phyloP scores from a whole-genome alignment of 805 yeast species.

The Brettanomyces sp. region DNA sequence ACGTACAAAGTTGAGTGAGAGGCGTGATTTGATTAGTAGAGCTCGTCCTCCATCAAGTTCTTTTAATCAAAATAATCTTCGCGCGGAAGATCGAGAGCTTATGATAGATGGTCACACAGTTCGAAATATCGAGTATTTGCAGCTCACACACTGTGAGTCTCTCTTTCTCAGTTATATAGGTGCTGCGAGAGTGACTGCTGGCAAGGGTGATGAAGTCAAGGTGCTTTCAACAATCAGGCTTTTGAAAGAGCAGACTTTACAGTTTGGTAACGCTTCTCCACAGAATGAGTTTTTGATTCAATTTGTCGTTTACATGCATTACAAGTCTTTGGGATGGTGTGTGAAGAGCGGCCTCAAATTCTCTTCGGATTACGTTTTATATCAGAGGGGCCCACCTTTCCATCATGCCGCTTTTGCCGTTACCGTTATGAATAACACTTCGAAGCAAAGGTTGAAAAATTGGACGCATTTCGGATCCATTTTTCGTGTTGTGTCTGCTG shows the following conservation, averaged over 20 bases:
- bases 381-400: conserved; percentile 90
- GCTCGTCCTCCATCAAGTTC: conserved; percentile 7
- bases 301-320: conserved; percentile 78
- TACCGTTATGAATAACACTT: conserved; percentile 10
- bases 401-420: conserved; percentile 86
- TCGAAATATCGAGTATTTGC: conserved; percentile 38
- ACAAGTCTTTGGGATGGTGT: conserved; percentile 89
- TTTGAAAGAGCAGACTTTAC: conserved; percentile 8
- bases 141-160: conserved; percentile 68
- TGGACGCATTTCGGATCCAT: conserved; percentile 61
- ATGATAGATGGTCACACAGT: conserved; percentile 18
- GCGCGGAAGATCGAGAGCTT: conserved; percentile 30
- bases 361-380: conserved; percentile 77
- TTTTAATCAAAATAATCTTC: conserved; percentile 5
- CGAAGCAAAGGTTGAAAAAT: conserved; percentile 1
- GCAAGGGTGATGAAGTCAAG: neutral
- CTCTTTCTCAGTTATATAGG: conserved; percentile 46
- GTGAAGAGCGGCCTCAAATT: conserved; percentile 86
- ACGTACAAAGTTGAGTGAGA: conserved; percentile 17
- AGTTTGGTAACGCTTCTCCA: conserved; percentile 11
- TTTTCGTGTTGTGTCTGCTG: conserved; percentile 80
- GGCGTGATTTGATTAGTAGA: conserved; percentile 11
- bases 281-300: conserved; percentile 36
- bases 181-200: conserved; percentile 23
- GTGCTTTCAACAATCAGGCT: conserved; percentile 4